A percentile compares a stretch with the other conserved stretches of the same genome.
Evolutionary conservation across 2,329 filamentous ascomycete genomes (phyloP).

Genomic region (Colletotrichum sansevieriae): DNA sequence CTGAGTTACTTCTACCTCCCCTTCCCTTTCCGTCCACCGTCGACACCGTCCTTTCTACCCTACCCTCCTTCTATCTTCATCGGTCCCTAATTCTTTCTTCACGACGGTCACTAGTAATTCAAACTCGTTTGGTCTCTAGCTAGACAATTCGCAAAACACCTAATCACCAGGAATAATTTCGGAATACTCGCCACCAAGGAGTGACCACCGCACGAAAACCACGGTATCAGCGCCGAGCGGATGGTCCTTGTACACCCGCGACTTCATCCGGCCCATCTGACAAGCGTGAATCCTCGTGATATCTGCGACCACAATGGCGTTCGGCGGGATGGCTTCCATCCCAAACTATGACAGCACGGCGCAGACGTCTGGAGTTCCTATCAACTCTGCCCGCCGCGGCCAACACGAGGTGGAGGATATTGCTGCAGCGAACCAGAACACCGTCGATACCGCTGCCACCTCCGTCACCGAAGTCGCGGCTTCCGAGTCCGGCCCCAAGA

Average conservation of each 20-base stretch:
- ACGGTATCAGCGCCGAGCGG: constrained; percentile 16
- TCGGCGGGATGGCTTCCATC: constrained; percentile 54
- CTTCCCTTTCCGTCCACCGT: constrained; percentile 7
- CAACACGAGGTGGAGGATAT: constrained; percentile 48
- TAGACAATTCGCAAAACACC: constrained; percentile 15
- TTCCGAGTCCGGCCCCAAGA: constrained; percentile 44
- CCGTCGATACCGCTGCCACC: constrained; percentile 51
- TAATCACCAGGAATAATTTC: constrained; percentile 21
- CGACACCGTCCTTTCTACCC: not conserved
- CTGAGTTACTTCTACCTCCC: constrained; percentile 26
- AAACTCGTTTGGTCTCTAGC: not conserved
- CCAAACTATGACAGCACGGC: constrained; percentile 64
- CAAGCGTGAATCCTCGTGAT: constrained; percentile 10
- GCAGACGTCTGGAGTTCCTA: constrained; percentile 56
- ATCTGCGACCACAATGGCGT: constrained; percentile 52
- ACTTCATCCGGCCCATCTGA: constrained; percentile 2
- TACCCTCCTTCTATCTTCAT: not conserved
- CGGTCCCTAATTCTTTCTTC: constrained; percentile 18
- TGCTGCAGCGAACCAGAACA: constrained; percentile 45
- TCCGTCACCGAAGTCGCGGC: constrained; percentile 54
- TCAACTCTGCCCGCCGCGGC: constrained; percentile 44
- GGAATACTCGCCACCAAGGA: not conserved
- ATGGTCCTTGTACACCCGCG: constrained; percentile 24
- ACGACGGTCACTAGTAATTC: constrained; percentile 26
- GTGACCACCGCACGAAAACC: constrained; percentile 2